A percentile compares a stretch with the other conserved stretches of the same genome.
These are phyloP conservation scores for Barbatosphaeria neglecta DNA, from an alignment of 495 filamentous ascomycete species.

Conservation along the genomic window DNA sequence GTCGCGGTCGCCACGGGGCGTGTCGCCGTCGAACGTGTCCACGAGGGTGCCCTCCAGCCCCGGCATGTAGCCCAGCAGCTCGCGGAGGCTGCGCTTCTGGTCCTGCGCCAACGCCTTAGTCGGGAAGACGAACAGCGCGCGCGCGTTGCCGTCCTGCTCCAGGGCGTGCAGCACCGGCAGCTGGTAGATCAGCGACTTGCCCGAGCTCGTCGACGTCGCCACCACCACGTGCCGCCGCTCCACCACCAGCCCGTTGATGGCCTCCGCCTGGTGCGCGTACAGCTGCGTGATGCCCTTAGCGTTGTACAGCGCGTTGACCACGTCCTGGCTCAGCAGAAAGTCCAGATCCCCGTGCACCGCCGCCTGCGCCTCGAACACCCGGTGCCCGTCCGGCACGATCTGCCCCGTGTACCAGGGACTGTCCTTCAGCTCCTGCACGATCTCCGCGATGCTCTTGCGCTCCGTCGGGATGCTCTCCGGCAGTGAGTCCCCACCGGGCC, in stretches of 20 bases:
- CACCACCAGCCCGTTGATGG: constrained; percentile 78
- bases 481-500: constrained; percentile 23
- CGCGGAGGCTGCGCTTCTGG: constrained; percentile 78
- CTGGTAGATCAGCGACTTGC: constrained; percentile 95
- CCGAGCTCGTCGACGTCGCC: constrained; percentile 88
- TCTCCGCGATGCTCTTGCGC: constrained; percentile 71
- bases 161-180: constrained; percentile 83
- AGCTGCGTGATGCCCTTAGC: constrained; percentile 71
- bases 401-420: constrained; percentile 83
- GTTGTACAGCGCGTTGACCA: constrained; percentile 93
- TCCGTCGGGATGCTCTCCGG: constrained; percentile 70
- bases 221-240: constrained; percentile 80
- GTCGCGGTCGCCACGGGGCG: constrained; percentile 66
- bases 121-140: constrained; percentile 97
- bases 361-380: constrained; percentile 81
- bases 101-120: constrained; percentile 97
- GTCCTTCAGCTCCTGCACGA: constrained; percentile 70
- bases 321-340: constrained; percentile 76
- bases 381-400: constrained; percentile 88
- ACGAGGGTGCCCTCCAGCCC: constrained; percentile 64
- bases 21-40: constrained; percentile 95
- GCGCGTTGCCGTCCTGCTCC: constrained; percentile 60
- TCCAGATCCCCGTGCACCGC: constrained; percentile 73
- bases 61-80: constrained; percentile 69
- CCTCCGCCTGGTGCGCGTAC: constrained; percentile 92